Conservation (phyloP, 331 rosid species). For the Arachis monticola region DNA sequence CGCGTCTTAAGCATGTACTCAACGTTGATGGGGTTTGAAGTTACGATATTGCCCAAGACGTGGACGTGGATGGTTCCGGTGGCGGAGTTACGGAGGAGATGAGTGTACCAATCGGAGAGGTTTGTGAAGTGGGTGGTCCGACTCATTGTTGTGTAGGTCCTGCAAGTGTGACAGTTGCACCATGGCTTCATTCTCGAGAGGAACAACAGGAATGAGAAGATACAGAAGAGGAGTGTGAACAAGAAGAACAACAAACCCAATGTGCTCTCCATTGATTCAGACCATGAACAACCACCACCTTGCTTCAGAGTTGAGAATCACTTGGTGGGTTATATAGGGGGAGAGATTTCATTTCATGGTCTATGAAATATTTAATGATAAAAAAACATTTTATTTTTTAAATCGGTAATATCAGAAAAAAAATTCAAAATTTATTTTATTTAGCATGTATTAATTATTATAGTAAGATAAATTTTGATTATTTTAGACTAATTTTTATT, state of each 20-base stretch:
- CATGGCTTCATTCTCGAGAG: conserved; percentile 68
- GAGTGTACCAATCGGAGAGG: conserved; percentile 79
- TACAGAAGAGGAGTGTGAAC: conserved; percentile 58
- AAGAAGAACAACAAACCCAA: conserved; percentile 61
- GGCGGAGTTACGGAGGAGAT: conserved; percentile 62
- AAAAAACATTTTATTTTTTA: too few relatives aligned
- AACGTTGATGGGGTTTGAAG: conserved; percentile 76
- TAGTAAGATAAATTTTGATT: too few relatives aligned
- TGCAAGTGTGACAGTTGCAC: conserved; percentile 66
- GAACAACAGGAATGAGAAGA: conserved; percentile 62
- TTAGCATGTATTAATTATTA: too few relatives aligned
- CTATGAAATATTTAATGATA: too few relatives aligned
- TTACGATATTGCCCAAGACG: conserved; percentile 64
- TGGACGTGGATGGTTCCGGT: conserved; percentile 76
- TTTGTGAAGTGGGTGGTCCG: conserved; percentile 68
- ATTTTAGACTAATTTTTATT: too few relatives aligned
- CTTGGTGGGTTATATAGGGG: background rate
- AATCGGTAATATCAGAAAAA: too few relatives aligned
- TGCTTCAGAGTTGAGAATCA: background rate
- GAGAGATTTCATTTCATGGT: background rate
- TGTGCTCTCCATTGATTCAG: conserved; percentile 40
- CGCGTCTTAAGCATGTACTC: conserved; percentile 76
- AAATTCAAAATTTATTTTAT: too few relatives aligned
- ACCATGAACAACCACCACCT: too few relatives aligned
- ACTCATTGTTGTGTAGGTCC: conserved; percentile 54